A percentile compares a stretch with the other conserved stretches of the same genome.
phyloP scores from a whole-genome alignment of 768 basidiomycete genomes.

The Mycena galopus region DNA sequence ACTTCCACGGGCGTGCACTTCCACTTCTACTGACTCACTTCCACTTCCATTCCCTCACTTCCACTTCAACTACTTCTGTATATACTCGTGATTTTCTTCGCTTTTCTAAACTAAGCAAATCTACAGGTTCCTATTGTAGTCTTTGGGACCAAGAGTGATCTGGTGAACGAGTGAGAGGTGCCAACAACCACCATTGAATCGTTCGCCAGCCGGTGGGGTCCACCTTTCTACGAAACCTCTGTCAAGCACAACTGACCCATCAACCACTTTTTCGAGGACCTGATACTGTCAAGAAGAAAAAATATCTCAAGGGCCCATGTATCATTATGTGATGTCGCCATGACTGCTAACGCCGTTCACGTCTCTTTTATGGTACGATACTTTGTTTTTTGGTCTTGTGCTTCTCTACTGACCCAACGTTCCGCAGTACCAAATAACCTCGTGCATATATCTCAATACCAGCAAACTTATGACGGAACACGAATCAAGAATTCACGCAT shows the following conservation, averaged over 20 bases:
- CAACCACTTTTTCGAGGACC: slow-evolving; percentile 81
- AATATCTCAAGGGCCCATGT: slow-evolving; percentile 44
- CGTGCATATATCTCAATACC: slow-evolving; percentile 35
- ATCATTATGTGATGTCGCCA: slow-evolving; percentile 56
- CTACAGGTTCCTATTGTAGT: slow-evolving; percentile 85
- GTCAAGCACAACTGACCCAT: slow-evolving; percentile 89
- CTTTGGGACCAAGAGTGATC: slow-evolving; percentile 89
- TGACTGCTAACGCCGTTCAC: slow-evolving; percentile 16
- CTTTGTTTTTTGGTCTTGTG: neutral
- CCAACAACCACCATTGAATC: slow-evolving; percentile 72
- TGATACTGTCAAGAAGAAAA: slow-evolving; percentile 61
- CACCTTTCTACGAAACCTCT: slow-evolving; percentile 88
- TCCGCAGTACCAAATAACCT: slow-evolving; percentile 34
- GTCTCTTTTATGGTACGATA: slow-evolving; percentile 18
- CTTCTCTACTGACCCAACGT: neutral
- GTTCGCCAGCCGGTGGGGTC: slow-evolving; percentile 73
- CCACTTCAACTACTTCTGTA: too few species aligned
- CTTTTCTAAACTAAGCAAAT: slow-evolving; percentile 14
- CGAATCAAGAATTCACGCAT: slow-evolving; percentile 28
- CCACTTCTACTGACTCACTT: too few species aligned
- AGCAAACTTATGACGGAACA: slow-evolving; percentile 22
- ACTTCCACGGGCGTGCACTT: too few species aligned
- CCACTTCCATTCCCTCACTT: too few species aligned
- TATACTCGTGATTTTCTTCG: neutral
- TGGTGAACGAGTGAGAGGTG: slow-evolving; percentile 85